These are phyloP conservation scores for Chamaecyparis obtusa DNA, from an alignment of 75 land plant species.

Conservation along the genomic window DNA sequence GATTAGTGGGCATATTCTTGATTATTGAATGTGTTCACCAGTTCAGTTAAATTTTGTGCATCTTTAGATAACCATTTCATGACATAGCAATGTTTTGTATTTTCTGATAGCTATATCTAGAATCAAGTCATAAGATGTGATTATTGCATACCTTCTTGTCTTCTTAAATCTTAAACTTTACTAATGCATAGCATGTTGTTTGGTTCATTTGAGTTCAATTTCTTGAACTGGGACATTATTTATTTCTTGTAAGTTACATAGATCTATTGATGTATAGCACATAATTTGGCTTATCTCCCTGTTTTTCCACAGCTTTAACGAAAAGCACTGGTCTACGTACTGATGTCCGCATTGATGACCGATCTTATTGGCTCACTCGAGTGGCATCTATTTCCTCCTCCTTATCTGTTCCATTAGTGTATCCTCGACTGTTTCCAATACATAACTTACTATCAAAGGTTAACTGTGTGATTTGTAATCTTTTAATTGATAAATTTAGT, in stretches of 20 bases:
- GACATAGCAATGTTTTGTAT: background rate
- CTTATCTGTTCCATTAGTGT: conserved; percentile 76
- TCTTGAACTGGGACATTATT: background rate
- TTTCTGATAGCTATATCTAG: background rate
- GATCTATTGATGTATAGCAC: background rate
- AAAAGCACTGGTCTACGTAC: conserved; percentile 81
- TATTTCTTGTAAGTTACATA: background rate
- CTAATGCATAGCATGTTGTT: background rate
- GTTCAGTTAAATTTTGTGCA: too few relatives aligned
- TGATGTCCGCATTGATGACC: conserved; percentile 86
- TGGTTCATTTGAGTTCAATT: background rate
- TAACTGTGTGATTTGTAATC: background rate
- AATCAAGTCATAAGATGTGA: background rate
- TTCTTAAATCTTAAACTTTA: background rate
- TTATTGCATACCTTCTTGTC: background rate
- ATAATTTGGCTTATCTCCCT: background rate
- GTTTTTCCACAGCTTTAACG: conserved; percentile 53
- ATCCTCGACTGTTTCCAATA: conserved; percentile 82
- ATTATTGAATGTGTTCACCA: background rate
- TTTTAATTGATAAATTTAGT: background rate
- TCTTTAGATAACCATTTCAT: background rate
- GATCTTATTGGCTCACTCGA: conserved; percentile 81
- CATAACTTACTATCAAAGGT: conserved; percentile 76
- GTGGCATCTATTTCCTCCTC: conserved; percentile 72
- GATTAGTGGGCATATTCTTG: background rate